Percentiles rank a stretch among this genome's conserved stretches.
phyloP scores from a whole-genome alignment of 2,329 filamentous ascomycete species.

The Botrytis pseudocinerea region DNA sequence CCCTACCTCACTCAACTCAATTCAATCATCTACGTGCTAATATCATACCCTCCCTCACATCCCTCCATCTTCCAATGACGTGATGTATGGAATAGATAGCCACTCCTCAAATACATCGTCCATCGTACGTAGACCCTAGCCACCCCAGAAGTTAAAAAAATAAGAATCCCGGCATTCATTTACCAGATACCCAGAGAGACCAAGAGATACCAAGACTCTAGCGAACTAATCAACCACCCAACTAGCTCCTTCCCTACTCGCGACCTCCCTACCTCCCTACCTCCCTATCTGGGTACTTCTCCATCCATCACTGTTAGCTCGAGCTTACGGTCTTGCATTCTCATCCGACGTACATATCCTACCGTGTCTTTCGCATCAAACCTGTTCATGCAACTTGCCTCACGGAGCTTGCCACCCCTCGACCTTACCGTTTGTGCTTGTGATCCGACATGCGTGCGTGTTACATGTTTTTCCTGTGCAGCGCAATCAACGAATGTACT shows the following conservation, averaged over 20 bases:
- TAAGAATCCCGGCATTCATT: neutral
- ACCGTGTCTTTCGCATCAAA: neutral
- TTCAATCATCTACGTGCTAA: too few species aligned
- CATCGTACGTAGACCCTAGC: neutral
- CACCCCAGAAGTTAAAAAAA: neutral
- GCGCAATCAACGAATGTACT: too few species aligned
- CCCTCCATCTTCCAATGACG: neutral
- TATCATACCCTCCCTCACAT: too few species aligned
- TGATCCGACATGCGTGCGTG: neutral
- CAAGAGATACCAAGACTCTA: neutral
- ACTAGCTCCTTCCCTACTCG: too few species aligned
- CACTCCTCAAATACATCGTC: neutral
- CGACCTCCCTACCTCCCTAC: too few species aligned
- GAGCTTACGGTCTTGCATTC: too few species aligned
- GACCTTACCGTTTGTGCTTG: neutral
- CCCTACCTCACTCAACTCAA: too few species aligned
- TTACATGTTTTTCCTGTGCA: neutral
- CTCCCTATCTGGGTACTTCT: too few species aligned
- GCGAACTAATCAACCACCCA: too few species aligned
- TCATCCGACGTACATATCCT: neutral
- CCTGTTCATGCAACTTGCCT: neutral
- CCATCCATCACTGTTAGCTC: too few species aligned
- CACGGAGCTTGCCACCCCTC: too few species aligned
- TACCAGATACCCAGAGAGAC: neutral
- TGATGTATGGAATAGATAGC: neutral